Evolutionary conservation across 768 basidiomycete species (phyloP), one percentile per base, ranked within the genome.

Genomic region (Lactarius sanguifluus): DNA sequence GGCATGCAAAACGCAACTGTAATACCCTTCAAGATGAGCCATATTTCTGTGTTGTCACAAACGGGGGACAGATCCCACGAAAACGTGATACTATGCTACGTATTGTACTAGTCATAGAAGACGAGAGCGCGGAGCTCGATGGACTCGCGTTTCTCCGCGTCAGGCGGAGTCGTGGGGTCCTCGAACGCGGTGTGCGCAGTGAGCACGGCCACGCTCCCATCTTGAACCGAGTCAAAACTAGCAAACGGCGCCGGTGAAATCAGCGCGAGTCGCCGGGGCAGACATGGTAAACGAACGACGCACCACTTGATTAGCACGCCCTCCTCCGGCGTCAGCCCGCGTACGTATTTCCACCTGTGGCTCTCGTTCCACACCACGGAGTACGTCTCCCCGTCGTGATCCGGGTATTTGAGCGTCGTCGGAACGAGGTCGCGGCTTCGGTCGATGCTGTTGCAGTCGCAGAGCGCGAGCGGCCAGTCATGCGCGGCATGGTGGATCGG

Each of bases 121-220:
- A 87, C 86, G 47, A 89, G 78, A 10, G 85, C 82, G 36, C 86
- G 75, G 28, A 89, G 69, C 74, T 89, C 87, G 58, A 88, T 87
- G 0, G 85, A 87, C 73, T 87, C 81, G 57, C 86, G 76, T 5
- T 76, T 73, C 6, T 81, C 82, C 0, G 83, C 77, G 54, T 78
- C 83, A 43, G 76, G 72, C 1, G 85, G 86, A 3, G 83, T 85
- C 1, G 77, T 76, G 2, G 83, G 81, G 65, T 88, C 86, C 36
- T 77, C 65, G 73, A 88, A 89, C 5, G 79, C 85, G n/a, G 84
- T 85, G 70, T 89, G 88, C 5, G 87, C 86, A 0, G 86, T 85
- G 61, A 87, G 81, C 16, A 78, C 71, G 0, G 86, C 84, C 18
- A 84, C 81, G 64, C 79, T 80, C 1, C 79, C 81, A 64, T 78